Conservation (phyloP, 805 yeast genomes). For the Nakazawaea ambrosiae region DNA sequence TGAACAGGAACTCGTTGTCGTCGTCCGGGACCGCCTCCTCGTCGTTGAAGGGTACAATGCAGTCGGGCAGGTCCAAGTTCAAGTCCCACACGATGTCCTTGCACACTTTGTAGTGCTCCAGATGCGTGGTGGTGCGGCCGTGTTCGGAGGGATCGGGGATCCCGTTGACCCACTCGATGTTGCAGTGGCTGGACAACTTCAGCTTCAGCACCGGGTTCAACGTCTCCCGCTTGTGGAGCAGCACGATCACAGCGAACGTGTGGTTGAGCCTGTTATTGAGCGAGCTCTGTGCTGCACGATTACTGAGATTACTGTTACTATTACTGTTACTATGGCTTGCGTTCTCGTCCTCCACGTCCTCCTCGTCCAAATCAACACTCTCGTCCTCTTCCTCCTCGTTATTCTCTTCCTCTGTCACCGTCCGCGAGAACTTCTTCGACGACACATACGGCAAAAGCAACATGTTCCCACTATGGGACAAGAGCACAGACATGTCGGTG, state of each 20-base stretch:
- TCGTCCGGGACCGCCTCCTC: constrained; percentile 1
- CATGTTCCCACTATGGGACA: constrained; percentile 27
- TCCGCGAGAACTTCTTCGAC: constrained; percentile 16
- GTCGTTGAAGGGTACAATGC: constrained; percentile 26
- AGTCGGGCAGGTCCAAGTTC: constrained; percentile 30
- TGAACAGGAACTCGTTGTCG: constrained; percentile 7
- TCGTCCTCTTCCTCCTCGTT: constrained; percentile 20
- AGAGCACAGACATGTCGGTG: constrained; percentile 13
- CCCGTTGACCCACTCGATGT: constrained; percentile 35
- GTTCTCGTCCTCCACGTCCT: too few species aligned
- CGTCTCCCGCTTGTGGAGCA: constrained; percentile 32
- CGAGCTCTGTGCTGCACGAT: not conserved
- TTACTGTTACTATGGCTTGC: not conserved
- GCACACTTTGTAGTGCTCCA: constrained; percentile 35
- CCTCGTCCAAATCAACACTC: not conserved
- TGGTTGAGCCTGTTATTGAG: constrained; percentile 28
- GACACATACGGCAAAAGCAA: constrained; percentile 27
- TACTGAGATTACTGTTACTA: not conserved
- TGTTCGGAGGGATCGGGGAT: constrained; percentile 34
- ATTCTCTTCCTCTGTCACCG: constrained; percentile 15
- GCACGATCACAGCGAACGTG: constrained; percentile 44
- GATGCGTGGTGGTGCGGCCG: constrained; percentile 30
- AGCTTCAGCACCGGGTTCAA: constrained; percentile 30
- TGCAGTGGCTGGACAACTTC: constrained; percentile 35
- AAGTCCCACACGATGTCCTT: constrained; percentile 36